Evolutionary conservation across 75 land plant species (phyloP).

Genomic region (Picea glauca): DNA sequence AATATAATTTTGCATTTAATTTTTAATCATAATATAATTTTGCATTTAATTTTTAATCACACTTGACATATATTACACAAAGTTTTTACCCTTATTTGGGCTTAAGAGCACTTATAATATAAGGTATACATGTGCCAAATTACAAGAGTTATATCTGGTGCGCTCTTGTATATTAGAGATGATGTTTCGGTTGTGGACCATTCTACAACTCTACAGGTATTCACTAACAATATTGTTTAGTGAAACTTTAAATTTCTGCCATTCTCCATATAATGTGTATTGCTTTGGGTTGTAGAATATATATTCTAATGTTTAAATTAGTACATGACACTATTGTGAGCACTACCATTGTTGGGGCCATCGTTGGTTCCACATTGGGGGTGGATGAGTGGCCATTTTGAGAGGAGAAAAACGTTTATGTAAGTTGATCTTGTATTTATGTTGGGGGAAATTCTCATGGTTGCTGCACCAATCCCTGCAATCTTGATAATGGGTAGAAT

Average conservation of each 20-base stretch:
- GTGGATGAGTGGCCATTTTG: slow-evolving; percentile 55
- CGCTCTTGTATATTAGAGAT: slow-evolving; percentile 69
- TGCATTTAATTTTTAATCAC: too few relatives aligned
- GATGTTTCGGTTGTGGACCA: slow-evolving; percentile 53
- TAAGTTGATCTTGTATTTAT: slow-evolving; percentile 65
- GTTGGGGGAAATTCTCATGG: slow-evolving; percentile 72
- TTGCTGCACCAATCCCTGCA: slow-evolving; percentile 38
- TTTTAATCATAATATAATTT: too few relatives aligned
- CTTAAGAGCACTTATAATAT: too few relatives aligned
- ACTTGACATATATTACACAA: not conserved
- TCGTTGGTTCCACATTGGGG: slow-evolving; percentile 82
- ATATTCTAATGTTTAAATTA: not conserved
- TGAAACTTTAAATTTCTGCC: too few relatives aligned
- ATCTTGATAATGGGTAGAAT: slow-evolving; percentile 56
- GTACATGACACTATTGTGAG: slow-evolving; percentile 75
- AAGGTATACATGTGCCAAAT: not conserved
- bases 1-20: too few relatives aligned
- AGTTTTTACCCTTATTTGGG: too few relatives aligned
- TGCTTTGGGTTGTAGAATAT: too few relatives aligned
- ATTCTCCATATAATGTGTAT: too few relatives aligned
- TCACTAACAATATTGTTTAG: not conserved
- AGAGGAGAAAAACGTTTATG: slow-evolving; percentile 42
- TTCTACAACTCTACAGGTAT: slow-evolving; percentile 64
- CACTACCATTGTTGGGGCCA: slow-evolving; percentile 82
- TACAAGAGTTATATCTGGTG: slow-evolving; percentile 80